Evolutionary conservation across 176 grass and related monocot species (phyloP).

Genomic region (Oryza officinalis): DNA sequence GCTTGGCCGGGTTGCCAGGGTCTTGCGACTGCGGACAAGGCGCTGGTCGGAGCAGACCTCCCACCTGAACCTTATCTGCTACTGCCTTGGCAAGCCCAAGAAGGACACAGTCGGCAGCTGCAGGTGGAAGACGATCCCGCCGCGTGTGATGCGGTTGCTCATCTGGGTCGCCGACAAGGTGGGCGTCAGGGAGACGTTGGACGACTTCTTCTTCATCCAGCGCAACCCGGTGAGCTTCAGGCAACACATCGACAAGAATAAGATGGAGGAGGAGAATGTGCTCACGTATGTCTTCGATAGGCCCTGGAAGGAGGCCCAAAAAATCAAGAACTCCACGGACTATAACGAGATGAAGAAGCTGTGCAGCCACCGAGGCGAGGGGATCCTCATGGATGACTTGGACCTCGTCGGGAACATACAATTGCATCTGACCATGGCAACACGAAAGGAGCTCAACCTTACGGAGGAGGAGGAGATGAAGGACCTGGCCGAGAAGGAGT

Average conservation of each 20-base stretch:
- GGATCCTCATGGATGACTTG: accelerated
- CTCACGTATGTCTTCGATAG: no score
- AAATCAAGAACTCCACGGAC: accelerated
- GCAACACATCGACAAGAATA: no score
- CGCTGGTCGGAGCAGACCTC: constrained; percentile 34
- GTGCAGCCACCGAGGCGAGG: neutral
- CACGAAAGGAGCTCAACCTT: neutral
- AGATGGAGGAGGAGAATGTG: no score
- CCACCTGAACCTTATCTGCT: constrained; percentile 37
- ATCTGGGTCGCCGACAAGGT: neutral
- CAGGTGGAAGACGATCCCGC: neutral
- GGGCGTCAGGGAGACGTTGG: neutral
- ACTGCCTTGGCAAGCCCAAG: constrained; percentile 16
- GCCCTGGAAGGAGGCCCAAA: neutral
- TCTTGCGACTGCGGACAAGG: accelerated
- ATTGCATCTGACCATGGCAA: neutral
- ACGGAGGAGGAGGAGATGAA: neutral
- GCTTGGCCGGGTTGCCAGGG: neutral
- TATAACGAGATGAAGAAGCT: neutral
- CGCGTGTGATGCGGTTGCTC: neutral
- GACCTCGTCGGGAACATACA: no score
- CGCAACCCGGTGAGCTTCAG: neutral
- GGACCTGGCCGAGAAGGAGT: no score
- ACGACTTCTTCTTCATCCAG: constrained; percentile 27
- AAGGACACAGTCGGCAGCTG: neutral